Evolutionary conservation across 129 eudicot genomes (phyloP).

Genomic region (Silybum marianum): DNA sequence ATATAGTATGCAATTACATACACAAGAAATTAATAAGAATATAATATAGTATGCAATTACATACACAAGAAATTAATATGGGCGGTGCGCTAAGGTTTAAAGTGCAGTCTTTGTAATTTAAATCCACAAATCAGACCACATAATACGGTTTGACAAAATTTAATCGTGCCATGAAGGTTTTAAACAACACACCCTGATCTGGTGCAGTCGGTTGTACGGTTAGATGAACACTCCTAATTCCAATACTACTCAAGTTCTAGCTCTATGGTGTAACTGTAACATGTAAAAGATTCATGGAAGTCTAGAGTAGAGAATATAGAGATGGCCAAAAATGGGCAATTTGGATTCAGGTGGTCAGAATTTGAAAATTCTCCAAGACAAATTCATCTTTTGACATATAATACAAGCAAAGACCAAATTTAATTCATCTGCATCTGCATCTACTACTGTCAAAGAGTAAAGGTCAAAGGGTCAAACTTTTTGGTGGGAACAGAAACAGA

Average conservation of each 20-base stretch:
- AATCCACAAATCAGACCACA: neutral
- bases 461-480: constrained; percentile 12
- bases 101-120: neutral
- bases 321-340: neutral
- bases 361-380: neutral
- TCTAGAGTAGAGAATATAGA: too few species aligned
- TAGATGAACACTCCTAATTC: neutral
- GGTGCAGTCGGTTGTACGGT: neutral
- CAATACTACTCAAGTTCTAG: neutral
- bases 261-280: neutral
- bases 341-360: neutral
- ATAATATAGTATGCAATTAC: neutral
- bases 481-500: constrained; percentile 15
- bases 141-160: neutral
- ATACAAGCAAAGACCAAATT: constrained; percentile 3
- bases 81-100: neutral
- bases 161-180: neutral
- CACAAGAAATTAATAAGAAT: too few species aligned
- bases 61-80: neutral
- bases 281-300: neutral
- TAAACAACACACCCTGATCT: neutral
- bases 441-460: neutral
- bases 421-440: neutral
- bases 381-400: neutral
- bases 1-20: too few species aligned